Percentiles rank a stretch among this genome's conserved stretches.
Conservation (phyloP, 179 eudicot species). For the Spinacia oleracea region DNA sequence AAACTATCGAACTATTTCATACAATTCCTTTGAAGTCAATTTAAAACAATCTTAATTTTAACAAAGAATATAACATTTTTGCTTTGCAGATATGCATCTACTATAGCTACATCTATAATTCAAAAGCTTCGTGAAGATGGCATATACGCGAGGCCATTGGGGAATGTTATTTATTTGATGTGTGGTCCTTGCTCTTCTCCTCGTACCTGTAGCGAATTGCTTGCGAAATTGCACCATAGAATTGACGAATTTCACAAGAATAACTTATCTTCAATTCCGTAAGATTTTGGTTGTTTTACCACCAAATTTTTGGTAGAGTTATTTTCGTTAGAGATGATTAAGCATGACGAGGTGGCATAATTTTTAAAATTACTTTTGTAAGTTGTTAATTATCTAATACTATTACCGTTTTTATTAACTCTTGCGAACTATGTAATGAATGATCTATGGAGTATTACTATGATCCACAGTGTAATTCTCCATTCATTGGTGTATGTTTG, state of each 20-base stretch:
- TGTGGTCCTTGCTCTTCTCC: constrained; percentile 88
- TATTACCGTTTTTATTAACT: not conserved
- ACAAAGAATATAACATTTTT: not conserved
- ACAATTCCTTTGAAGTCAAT: not conserved
- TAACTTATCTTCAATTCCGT: not conserved
- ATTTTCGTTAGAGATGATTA: not conserved
- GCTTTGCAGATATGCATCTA: constrained; percentile 71
- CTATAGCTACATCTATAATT: constrained; percentile 60
- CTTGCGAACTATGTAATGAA: no score
- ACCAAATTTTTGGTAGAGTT: not conserved
- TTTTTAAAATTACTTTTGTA: no score
- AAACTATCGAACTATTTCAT: not conserved
- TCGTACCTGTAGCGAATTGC: constrained; percentile 45
- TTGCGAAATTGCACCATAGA: constrained; percentile 50
- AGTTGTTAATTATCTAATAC: not conserved
- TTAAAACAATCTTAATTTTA: no score
- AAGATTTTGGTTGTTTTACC: not conserved
- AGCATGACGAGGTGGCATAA: not conserved
- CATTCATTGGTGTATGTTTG: no score
- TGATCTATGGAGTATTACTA: no score
- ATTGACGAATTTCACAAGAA: constrained; percentile 63
- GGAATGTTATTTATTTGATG: constrained; percentile 88
- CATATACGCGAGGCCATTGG: constrained; percentile 79
- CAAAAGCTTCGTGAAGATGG: constrained; percentile 76
- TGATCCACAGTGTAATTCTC: no score